Conservation (phyloP, 1,284 basidiomycete genomes). For the Cutaneotrichosporon cutaneum region DNA sequence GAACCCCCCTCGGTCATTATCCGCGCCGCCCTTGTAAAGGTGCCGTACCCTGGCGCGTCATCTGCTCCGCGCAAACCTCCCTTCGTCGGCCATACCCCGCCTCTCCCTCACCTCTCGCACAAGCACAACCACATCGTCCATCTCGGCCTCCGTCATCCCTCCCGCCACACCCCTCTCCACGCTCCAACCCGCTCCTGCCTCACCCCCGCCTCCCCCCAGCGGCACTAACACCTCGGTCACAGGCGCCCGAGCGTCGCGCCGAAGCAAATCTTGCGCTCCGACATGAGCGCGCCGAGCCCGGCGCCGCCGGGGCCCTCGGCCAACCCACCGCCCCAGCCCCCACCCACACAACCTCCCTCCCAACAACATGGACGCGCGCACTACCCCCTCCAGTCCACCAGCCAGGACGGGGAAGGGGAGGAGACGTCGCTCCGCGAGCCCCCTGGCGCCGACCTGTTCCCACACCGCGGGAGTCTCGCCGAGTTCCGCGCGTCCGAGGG, state of each 20-base stretch:
- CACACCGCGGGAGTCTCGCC: conserved; percentile 30
- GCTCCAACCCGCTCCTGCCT: background rate
- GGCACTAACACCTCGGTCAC: background rate
- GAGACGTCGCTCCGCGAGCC: conserved; percentile 21
- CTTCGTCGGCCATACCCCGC: too few relatives aligned
- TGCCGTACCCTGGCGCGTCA: too few relatives aligned
- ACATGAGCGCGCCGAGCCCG: background rate
- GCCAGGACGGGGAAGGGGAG: background rate
- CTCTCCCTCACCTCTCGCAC: too few relatives aligned
- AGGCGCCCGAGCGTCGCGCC: background rate
- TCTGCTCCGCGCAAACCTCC: too few relatives aligned
- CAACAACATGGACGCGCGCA: conserved; percentile 14
- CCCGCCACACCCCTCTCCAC: background rate
- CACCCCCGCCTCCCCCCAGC: background rate
- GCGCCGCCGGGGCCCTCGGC: background rate
- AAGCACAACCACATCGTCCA: too few relatives aligned
- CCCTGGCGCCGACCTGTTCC: conserved; percentile 18
- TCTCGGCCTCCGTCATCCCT: background rate
- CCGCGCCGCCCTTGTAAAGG: too few relatives aligned
- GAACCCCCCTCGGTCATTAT: too few relatives aligned
- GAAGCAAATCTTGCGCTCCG: conserved; percentile 1
- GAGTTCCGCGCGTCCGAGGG: conserved; percentile 51
- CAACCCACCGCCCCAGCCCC: background rate
- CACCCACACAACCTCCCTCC: conserved; percentile 10
- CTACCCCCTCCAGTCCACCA: conserved; percentile 14